Evolutionary conservation across 805 yeast species (phyloP).

Genomic region (Kazachstania viticola): DNA sequence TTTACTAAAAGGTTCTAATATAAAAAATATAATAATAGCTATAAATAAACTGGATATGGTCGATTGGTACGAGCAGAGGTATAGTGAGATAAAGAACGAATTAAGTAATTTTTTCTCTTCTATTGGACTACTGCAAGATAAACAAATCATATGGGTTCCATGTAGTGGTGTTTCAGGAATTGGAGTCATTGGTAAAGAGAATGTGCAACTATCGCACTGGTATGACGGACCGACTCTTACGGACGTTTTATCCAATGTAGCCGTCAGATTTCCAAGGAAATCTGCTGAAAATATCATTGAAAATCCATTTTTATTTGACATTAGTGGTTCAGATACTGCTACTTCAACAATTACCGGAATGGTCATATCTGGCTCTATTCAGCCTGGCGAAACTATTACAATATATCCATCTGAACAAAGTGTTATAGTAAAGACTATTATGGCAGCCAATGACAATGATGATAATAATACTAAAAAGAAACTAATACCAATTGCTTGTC

Average conservation of each 20-base stretch:
- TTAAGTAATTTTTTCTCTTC: conserved; percentile 64
- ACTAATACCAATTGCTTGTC: too few species aligned
- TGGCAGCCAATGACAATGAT: too few species aligned
- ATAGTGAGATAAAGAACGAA: conserved; percentile 79
- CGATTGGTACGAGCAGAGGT: conserved; percentile 84
- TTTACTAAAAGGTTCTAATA: not conserved
- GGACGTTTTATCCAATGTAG: not conserved
- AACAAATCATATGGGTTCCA: conserved; percentile 79
- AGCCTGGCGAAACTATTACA: conserved; percentile 53
- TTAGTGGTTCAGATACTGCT: not conserved
- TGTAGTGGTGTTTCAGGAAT: conserved; percentile 93
- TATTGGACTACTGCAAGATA: conserved; percentile 71
- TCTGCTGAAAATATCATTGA: not conserved
- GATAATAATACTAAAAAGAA: too few species aligned
- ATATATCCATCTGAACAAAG: conserved; percentile 39
- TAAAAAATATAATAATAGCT: conserved; percentile 4
- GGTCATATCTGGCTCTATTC: conserved; percentile 41
- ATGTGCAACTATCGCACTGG: conserved; percentile 15
- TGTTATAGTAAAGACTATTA: conserved; percentile 27
- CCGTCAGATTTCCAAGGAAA: not conserved
- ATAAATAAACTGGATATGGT: conserved; percentile 84
- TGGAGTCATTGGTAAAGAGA: conserved; percentile 72
- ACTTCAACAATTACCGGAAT: not conserved
- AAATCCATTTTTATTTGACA: too few species aligned
- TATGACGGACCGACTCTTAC: conserved; percentile 7